A percentile compares a stretch with the other conserved stretches of the same genome.
Evolutionary conservation across 148 eudicot species (phyloP).

Genomic region (Polygonum aviculare): DNA sequence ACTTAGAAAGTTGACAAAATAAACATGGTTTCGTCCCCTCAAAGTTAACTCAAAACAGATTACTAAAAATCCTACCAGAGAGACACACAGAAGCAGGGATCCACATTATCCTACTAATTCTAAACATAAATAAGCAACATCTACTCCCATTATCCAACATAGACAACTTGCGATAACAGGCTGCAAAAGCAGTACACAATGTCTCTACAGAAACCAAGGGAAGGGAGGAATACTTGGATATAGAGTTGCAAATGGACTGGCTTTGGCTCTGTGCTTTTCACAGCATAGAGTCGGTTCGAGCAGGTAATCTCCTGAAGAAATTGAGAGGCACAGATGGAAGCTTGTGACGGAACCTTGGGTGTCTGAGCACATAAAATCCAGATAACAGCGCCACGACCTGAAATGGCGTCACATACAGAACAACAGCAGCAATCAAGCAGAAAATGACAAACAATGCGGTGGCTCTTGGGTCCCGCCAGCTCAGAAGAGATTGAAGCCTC

Average conservation of each 20-base stretch:
- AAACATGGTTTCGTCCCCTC: neutral
- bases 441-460: conserved; percentile 49
- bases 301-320: conserved; percentile 60
- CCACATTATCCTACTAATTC: conserved; percentile 2
- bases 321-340: conserved; percentile 54
- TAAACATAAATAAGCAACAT: conserved; percentile 3
- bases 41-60: conserved; percentile 5
- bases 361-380: conserved; percentile 48
- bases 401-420: conserved; percentile 50
- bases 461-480: conserved; percentile 63
- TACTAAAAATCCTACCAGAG: neutral
- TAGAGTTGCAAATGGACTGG: conserved; percentile 3
- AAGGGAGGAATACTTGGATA: conserved; percentile 1
- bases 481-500: conserved; percentile 49
- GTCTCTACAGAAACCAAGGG: conserved; percentile 1
- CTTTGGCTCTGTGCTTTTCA: conserved; percentile 14
- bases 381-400: conserved; percentile 45
- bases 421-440: conserved; percentile 49
- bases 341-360: conserved; percentile 56
- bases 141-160: conserved; percentile 4
- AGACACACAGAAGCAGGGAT: conserved; percentile 1
- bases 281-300: conserved; percentile 56
- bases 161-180: neutral
- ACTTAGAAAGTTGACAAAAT: neutral
- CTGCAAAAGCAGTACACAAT: neutral